phyloP scores from a whole-genome alignment of 2,329 filamentous ascomycete species.

The Beauveria bassiana region DNA sequence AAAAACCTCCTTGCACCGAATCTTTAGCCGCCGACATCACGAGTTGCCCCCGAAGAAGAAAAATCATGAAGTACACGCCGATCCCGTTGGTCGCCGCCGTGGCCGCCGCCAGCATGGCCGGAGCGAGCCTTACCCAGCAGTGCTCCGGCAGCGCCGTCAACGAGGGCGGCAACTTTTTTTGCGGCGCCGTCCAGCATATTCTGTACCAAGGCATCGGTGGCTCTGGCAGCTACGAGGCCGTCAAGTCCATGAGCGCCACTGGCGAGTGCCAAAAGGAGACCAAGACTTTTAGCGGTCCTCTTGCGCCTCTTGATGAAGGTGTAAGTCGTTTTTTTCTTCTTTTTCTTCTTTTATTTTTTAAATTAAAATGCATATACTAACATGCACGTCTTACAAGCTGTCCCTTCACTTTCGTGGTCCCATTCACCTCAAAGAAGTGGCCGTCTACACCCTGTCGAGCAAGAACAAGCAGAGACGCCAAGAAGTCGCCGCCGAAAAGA shows the following conservation, averaged over 20 bases:
- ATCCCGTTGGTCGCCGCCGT: conserved; percentile 21
- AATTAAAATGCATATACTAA: neutral
- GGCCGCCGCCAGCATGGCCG: conserved; percentile 21
- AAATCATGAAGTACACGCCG: conserved; percentile 24
- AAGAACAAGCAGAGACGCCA: conserved; percentile 22
- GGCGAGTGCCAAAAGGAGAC: conserved; percentile 47
- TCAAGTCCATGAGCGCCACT: conserved; percentile 50
- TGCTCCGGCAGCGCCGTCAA: conserved; percentile 27
- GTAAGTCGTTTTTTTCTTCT: conserved; percentile 35
- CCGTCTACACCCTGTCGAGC: conserved; percentile 53
- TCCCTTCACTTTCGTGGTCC: conserved; percentile 69
- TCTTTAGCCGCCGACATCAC: neutral
- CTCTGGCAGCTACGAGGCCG: conserved; percentile 55
- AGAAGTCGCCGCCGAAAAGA: conserved; percentile 14
- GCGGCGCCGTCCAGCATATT: conserved; percentile 56
- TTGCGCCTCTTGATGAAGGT: conserved; percentile 63
- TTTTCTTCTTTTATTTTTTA: too few relatives aligned
- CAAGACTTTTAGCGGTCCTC: conserved; percentile 48
- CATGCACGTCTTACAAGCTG: conserved; percentile 37
- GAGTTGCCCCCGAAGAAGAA: neutral
- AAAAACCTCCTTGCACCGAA: too few relatives aligned
- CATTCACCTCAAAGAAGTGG: conserved; percentile 57
- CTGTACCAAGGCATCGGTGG: conserved; percentile 57
- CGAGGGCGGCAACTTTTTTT: conserved; percentile 56
- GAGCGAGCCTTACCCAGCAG: conserved; percentile 25